Evolutionary conservation across 148 eudicot genomes (phyloP).

Genomic region (Camellia sinensis): DNA sequence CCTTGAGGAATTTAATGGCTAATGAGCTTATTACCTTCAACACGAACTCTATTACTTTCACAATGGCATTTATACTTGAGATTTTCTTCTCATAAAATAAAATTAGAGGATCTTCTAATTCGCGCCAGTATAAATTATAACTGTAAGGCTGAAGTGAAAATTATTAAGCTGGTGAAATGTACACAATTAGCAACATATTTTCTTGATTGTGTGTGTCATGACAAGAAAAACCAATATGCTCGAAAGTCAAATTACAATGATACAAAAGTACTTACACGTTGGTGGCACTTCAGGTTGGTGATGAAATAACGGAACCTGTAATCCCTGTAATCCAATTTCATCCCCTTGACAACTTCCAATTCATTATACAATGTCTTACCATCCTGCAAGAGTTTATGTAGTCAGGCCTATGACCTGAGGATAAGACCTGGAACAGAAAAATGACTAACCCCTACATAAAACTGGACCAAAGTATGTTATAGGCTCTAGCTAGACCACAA

Average conservation of each 20-base stretch:
- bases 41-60: constrained; percentile 73
- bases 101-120: constrained; percentile 68
- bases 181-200: neutral
- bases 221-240: neutral
- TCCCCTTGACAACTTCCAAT: constrained; percentile 66
- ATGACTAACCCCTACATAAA: neutral
- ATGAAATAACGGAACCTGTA: constrained; percentile 56
- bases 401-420: neutral
- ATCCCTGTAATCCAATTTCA: constrained; percentile 53
- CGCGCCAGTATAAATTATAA: constrained; percentile 25
- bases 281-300: constrained; percentile 57
- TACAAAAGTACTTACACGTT: constrained; percentile 40
- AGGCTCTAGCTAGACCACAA: neutral
- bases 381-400: constrained; percentile 42
- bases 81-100: constrained; percentile 69
- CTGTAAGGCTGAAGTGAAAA: neutral
- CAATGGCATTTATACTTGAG: constrained; percentile 54
- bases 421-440: neutral
- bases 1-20: too few relatives aligned
- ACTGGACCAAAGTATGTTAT: neutral
- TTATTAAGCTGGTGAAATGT: neutral
- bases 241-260: neutral
- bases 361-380: constrained; percentile 71
- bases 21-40: constrained; percentile 60
- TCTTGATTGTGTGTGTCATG: neutral